phyloP scores from a whole-genome alignment of 495 filamentous ascomycete species.

The Opeltia flavorubescens region DNA sequence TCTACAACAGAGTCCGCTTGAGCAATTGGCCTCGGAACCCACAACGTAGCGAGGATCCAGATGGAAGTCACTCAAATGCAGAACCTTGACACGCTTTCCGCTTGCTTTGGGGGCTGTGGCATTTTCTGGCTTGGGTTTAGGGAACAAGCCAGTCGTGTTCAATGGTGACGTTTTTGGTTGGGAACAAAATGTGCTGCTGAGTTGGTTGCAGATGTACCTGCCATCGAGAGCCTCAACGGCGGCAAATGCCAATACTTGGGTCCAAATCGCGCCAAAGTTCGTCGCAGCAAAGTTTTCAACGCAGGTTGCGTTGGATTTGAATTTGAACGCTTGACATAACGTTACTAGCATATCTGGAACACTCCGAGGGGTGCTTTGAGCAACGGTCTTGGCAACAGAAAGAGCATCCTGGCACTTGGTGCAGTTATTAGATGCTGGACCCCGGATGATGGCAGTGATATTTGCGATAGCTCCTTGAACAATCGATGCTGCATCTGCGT shows the following conservation, averaged over 20 bases:
- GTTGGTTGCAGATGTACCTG: slow-evolving; percentile 40
- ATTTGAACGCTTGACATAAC: slow-evolving; percentile 32
- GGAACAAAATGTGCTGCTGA: slow-evolving; percentile 33
- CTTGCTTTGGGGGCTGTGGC: slow-evolving; percentile 27
- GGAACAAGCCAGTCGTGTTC: slow-evolving; percentile 32
- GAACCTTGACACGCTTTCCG: slow-evolving; percentile 41
- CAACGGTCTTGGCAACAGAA: slow-evolving; percentile 33
- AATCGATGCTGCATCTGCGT: slow-evolving; percentile 25
- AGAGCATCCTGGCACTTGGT: slow-evolving; percentile 38
- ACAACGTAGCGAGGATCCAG: slow-evolving; percentile 43
- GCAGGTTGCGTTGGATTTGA: slow-evolving; percentile 30
- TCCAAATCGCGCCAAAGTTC: slow-evolving; percentile 40
- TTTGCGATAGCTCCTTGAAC: slow-evolving; percentile 26
- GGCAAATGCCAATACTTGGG: slow-evolving; percentile 39
- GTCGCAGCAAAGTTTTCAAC: slow-evolving; percentile 28
- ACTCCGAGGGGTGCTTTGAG: slow-evolving; percentile 30
- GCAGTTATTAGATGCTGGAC: slow-evolving; percentile 27
- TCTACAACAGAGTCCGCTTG: slow-evolving; percentile 38
- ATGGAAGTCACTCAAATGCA: slow-evolving; percentile 47
- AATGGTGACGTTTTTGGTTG: slow-evolving; percentile 29
- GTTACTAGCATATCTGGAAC: slow-evolving; percentile 36
- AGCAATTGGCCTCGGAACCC: slow-evolving; percentile 42
- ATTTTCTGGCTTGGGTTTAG: slow-evolving; percentile 40
- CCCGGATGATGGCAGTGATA: slow-evolving; percentile 31
- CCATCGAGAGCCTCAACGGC: slow-evolving; percentile 43